phyloP scores from a whole-genome alignment of 2,329 filamentous ascomycete species.

The Cercospora janseana region DNA sequence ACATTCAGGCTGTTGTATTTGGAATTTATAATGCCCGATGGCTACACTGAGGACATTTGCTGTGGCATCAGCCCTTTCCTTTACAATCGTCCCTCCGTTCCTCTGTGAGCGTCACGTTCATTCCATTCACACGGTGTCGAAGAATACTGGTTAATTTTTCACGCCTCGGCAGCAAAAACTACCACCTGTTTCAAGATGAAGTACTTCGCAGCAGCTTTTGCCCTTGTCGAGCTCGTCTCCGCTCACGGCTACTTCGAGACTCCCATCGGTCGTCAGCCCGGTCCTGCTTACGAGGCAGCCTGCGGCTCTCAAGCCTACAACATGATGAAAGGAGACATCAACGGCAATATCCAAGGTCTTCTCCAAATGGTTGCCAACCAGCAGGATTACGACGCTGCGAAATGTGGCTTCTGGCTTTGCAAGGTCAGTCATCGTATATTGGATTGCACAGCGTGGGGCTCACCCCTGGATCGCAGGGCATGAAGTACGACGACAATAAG shows the following conservation, averaged over 20 bases:
- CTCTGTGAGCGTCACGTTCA: constrained; percentile 24
- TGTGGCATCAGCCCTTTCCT: background rate
- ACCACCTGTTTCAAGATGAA: constrained; percentile 18
- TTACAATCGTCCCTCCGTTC: background rate
- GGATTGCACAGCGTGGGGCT: background rate
- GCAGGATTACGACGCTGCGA: constrained; percentile 27
- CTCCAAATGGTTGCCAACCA: constrained; percentile 47
- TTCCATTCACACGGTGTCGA: too few relatives aligned
- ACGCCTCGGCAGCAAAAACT: background rate
- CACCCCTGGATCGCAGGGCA: constrained; percentile 48
- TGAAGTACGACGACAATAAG: constrained; percentile 57
- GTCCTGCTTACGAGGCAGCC: constrained; percentile 50
- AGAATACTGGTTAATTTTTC: constrained; percentile 19
- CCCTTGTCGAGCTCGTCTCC: constrained; percentile 48
- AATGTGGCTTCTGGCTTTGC: constrained; percentile 36
- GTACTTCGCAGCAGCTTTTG: constrained; percentile 42
- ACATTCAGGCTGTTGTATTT: too few relatives aligned
- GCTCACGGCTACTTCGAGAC: constrained; percentile 55
- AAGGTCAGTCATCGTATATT: constrained; percentile 50
- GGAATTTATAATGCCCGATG: too few relatives aligned
- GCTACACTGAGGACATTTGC: too few relatives aligned
- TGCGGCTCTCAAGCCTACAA: constrained; percentile 57
- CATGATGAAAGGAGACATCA: constrained; percentile 54
- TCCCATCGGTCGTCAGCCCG: constrained; percentile 52
- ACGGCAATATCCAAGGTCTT: constrained; percentile 58